phyloP scores from a whole-genome alignment of 1,139 yeast genomes.

The Eremothecium sinecaudum region DNA sequence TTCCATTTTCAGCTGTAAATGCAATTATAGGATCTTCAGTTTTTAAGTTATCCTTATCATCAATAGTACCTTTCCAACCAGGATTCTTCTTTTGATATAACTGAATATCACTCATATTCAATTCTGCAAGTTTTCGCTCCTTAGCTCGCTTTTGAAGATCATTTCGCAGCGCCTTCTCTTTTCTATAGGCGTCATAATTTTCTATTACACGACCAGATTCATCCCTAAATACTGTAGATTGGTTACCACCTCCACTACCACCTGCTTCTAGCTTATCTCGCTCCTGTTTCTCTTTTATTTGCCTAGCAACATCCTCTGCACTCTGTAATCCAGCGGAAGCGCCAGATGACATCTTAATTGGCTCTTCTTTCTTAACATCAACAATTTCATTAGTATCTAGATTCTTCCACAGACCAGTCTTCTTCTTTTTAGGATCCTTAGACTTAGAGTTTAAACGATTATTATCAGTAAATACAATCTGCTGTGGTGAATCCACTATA shows the following conservation, averaged over 20 bases:
- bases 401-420: constrained; percentile 18
- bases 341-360: constrained; percentile 32
- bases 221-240: constrained; percentile 52
- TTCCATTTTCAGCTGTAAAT: constrained; percentile 31
- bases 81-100: constrained; percentile 10
- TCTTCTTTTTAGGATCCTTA: constrained; percentile 8
- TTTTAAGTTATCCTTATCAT: neutral
- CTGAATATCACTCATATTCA: constrained; percentile 42
- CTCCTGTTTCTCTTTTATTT: constrained; percentile 27
- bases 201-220: constrained; percentile 45
- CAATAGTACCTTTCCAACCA: neutral
- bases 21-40: constrained; percentile 53
- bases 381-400: constrained; percentile 19
- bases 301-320: constrained; percentile 33
- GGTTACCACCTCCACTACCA: constrained; percentile 9
- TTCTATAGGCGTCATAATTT: constrained; percentile 31
- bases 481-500: constrained; percentile 12
- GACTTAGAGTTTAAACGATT: neutral
- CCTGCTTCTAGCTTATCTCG: constrained; percentile 16
- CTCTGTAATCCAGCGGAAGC: constrained; percentile 41
- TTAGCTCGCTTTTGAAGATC: constrained; percentile 28
- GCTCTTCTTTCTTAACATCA: constrained; percentile 1
- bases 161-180: constrained; percentile 25
- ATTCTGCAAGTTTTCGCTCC: constrained; percentile 29
- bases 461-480: constrained; percentile 5